Base-by-base conservation (phyloP, 495 filamentous ascomycete genomes). In the Parathielavia hyrcaniae region DNA sequence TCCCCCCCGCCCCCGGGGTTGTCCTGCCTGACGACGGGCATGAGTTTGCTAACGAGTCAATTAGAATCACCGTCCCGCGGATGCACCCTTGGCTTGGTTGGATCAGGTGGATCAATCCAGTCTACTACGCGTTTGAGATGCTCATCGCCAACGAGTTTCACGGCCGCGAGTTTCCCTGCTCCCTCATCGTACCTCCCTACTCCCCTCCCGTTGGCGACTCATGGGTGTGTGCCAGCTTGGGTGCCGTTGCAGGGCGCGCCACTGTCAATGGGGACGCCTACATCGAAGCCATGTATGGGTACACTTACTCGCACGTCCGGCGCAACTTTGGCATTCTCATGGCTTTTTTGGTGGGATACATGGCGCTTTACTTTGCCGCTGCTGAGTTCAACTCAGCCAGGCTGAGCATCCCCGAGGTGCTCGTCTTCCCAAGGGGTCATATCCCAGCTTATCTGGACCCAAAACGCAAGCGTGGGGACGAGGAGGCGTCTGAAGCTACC, bases 21-120 rank as follows among this genome's bases (percentile, higher is more conserved):
- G 4, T n/a, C n/a, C n/a, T n/a, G n/a, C n/a, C 5, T 20, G 13
- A 13, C 4, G n/a, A 20, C 5, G 13, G n/a, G 16, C 26, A 17
- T 22, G n/a, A 20, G 23, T 48, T 45, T 12, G 30, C 52, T 45
- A 46, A 54, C 53, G 0, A 11, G 6, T 35, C 34, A 35, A 5
- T 4, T 14, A 55, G 54, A 10, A 87, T 95, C 40, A 86, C 88
- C 3, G 82, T 81, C 0, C 75, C 71, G 43, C 79, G 85, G 54
- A 91, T 93, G 89, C 82, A 83, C 53, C 83, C 86, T 0, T 95
- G 87, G 87, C 84, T 91, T 50, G 79, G 81, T 50, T 96, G 90
- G 90, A 74, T 96, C 9, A 79, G 80, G 4, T 91, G 83, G 80
- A 80, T 93, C 50, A 90, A 95, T 61, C 90, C 89, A 0, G 78